Evolutionary conservation across 768 basidiomycete genomes (phyloP).

Genomic region (Serendipita sp.): DNA sequence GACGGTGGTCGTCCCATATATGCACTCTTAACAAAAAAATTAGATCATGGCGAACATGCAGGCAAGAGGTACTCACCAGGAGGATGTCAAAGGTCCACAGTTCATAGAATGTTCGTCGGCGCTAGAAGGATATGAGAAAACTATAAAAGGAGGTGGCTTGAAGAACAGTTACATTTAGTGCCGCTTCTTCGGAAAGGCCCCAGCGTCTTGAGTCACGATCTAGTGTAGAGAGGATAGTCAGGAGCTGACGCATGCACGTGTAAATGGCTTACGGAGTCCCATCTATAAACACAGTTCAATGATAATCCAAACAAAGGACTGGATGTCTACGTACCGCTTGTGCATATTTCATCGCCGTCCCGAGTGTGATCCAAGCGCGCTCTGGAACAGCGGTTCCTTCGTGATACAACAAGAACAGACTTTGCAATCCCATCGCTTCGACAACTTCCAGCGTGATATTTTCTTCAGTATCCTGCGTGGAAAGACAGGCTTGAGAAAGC

Average conservation of each 20-base stretch:
- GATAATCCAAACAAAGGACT: background rate
- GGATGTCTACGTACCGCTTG: background rate
- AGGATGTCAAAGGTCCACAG: slow-evolving; percentile 2
- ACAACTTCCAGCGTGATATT: background rate
- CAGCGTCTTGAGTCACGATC: background rate
- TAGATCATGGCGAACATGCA: background rate
- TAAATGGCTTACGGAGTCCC: background rate
- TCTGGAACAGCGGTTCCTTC: background rate
- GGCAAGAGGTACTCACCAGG: background rate
- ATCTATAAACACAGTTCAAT: background rate
- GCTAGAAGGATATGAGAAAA: background rate
- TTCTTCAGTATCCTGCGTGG: background rate
- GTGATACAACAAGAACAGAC: background rate
- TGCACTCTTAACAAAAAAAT: background rate
- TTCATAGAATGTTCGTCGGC: background rate
- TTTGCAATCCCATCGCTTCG: background rate
- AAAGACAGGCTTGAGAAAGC: background rate
- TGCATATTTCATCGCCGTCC: background rate
- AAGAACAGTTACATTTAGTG: background rate
- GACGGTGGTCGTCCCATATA: slow-evolving; percentile 1
- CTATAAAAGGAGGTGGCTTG: background rate
- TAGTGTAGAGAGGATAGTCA: background rate
- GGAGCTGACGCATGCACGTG: background rate
- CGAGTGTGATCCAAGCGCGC: background rate
- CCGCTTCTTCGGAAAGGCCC: background rate